phyloP scores from a whole-genome alignment of 78 protist genomes.

The Dictyostelium citrinum region DNA sequence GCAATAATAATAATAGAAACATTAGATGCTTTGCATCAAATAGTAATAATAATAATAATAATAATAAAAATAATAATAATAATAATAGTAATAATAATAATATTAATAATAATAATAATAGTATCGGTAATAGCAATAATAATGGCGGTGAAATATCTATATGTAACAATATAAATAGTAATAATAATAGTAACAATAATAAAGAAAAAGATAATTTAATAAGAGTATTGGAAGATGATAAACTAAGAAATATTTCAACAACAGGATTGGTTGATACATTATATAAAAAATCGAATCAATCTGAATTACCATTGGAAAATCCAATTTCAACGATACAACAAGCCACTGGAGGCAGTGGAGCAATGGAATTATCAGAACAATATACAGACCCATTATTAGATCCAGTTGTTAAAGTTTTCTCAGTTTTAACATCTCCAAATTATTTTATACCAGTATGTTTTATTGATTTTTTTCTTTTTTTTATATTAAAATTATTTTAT shows the following conservation, averaged over 20 bases:
- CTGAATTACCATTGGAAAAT: neutral
- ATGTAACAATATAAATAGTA: neutral
- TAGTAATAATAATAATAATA: neutral
- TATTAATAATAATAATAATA: too few species aligned
- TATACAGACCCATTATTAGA: constrained; percentile 68
- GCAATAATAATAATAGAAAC: neutral
- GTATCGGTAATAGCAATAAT: too few species aligned
- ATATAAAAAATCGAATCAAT: neutral
- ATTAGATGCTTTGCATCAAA: neutral
- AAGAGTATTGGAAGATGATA: neutral
- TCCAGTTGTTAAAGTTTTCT: constrained; percentile 72
- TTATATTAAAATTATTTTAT: too few species aligned
- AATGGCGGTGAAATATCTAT: neutral
- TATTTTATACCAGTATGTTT: constrained; percentile 53
- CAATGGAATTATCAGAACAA: neutral
- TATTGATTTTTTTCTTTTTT: neutral
- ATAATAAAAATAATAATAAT: too few species aligned
- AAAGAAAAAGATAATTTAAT: neutral
- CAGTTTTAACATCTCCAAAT: constrained; percentile 72
- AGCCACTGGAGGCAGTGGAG: neutral
- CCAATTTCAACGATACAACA: neutral
- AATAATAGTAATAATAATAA: too few species aligned
- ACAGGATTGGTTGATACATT: constrained; percentile 9
- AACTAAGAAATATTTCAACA: neutral
- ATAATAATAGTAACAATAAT: neutral